A percentile compares a stretch with the other conserved stretches of the same genome.
Evolutionary conservation across 352 stramenopile genomes (phyloP).

Genomic region (Plasmopara muralis): DNA sequence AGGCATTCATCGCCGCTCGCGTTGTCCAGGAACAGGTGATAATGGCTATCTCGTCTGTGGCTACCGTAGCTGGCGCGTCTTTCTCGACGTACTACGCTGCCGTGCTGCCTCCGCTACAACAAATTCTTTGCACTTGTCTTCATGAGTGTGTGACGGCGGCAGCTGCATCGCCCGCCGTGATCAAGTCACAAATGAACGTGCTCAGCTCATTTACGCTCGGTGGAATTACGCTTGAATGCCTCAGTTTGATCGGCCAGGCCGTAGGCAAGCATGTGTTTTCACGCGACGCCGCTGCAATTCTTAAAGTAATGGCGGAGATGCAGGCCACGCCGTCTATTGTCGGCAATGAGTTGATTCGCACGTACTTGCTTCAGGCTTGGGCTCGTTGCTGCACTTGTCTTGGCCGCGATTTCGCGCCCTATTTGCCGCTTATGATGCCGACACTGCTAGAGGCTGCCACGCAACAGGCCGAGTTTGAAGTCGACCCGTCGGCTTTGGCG

Average conservation of each 20-base stretch:
- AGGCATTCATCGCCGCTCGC: constrained; percentile 28
- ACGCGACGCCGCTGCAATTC: constrained; percentile 55
- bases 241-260: constrained; percentile 71
- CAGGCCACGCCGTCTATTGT: constrained; percentile 73
- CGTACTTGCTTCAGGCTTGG: constrained; percentile 78
- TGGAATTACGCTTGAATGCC: constrained; percentile 82
- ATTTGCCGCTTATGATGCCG: constrained; percentile 76
- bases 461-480: constrained; percentile 81
- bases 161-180: constrained; percentile 11
- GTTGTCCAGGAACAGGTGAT: constrained; percentile 78
- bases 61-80: constrained; percentile 47
- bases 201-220: constrained; percentile 66
- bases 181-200: constrained; percentile 24
- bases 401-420: constrained; percentile 69
- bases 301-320: constrained; percentile 84
- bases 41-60: constrained; percentile 73
- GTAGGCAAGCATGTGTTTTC: constrained; percentile 73
- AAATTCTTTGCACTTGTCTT: constrained; percentile 60
- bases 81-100: constrained; percentile 72
- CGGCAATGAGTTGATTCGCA: constrained; percentile 76
- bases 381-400: constrained; percentile 71
- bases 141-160: constrained; percentile 39
- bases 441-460: constrained; percentile 67
- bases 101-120: constrained; percentile 67
- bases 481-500: constrained; percentile 47